phyloP scores from a whole-genome alignment of 108 stramenopile species.

The Skeletonema tropicum region DNA sequence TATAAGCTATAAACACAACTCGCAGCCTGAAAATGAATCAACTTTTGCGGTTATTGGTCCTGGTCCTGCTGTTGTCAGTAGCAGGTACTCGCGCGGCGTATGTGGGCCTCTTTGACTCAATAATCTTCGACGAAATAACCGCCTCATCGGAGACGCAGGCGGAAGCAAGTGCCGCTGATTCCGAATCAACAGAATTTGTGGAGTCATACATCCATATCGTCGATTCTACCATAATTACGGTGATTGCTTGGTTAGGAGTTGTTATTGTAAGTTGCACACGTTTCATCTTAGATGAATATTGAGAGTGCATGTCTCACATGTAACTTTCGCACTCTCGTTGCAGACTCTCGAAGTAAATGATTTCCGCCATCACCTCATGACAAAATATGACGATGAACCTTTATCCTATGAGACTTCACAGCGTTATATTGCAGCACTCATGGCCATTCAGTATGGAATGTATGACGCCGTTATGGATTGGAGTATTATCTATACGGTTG shows the following conservation, averaged over 20 bases:
- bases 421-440: conserved; percentile 14
- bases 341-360: conserved; percentile 38
- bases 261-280: background rate
- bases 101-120: background rate
- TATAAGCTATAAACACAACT: no score
- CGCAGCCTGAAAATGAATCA: conserved; percentile 4
- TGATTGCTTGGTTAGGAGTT: background rate
- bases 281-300: background rate
- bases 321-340: no score
- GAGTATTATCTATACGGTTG: conserved; percentile 16
- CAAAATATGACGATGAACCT: background rate
- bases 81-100: background rate
- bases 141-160: background rate
- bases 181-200: background rate
- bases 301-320: no score
- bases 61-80: background rate
- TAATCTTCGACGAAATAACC: background rate
- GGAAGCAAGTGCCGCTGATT: background rate
- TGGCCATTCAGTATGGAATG: conserved; percentile 28
- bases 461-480: conserved; percentile 33
- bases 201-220: background rate
- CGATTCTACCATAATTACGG: background rate
- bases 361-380: conserved; percentile 21
- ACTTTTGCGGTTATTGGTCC: no score
- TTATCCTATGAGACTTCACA: background rate